A percentile compares a stretch with the other conserved stretches of the same genome.
Evolutionary conservation across 352 stramenopile genomes (phyloP).

Genomic region (Phytophthora capsici): DNA sequence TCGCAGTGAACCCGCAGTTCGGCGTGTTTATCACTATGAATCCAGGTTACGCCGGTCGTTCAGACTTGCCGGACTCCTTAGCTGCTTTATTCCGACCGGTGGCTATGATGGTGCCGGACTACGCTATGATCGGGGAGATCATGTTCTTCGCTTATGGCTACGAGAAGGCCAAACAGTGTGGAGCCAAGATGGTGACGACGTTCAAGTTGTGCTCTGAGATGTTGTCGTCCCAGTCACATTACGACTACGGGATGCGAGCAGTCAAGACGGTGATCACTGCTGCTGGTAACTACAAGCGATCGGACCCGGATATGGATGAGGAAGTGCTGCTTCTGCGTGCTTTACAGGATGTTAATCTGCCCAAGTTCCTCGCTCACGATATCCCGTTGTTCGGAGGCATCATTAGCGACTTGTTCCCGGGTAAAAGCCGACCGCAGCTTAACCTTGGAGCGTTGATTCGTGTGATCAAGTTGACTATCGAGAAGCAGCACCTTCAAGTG

Average conservation of each 20-base stretch:
- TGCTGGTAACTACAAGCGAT: constrained; percentile 94
- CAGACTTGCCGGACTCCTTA: constrained; percentile 95
- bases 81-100: constrained; percentile 95
- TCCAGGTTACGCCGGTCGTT: constrained; percentile 94
- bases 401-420: constrained; percentile 94
- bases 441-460: constrained; percentile 90
- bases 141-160: constrained; percentile 97
- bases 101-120: constrained; percentile 98
- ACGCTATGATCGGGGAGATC: constrained; percentile 96
- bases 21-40: constrained; percentile 98
- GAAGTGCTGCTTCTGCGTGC: constrained; percentile 93
- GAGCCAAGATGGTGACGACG: constrained; percentile 96
- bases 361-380: constrained; percentile 96
- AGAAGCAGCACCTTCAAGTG: constrained; percentile 83
- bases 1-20: constrained; percentile 93
- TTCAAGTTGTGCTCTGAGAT: constrained; percentile 97
- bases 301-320: constrained; percentile 93
- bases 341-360: constrained; percentile 95
- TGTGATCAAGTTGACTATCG: constrained; percentile 90
- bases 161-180: constrained; percentile 92
- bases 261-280: constrained; percentile 96
- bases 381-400: constrained; percentile 95
- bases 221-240: constrained; percentile 94
- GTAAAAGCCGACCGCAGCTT: constrained; percentile 87
- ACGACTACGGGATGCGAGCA: constrained; percentile 97